Percentiles rank a stretch among this genome's conserved stretches.
These are phyloP conservation scores for Arachis stenosperma DNA, from an alignment of 306 rosid species.

Conservation along the genomic window DNA sequence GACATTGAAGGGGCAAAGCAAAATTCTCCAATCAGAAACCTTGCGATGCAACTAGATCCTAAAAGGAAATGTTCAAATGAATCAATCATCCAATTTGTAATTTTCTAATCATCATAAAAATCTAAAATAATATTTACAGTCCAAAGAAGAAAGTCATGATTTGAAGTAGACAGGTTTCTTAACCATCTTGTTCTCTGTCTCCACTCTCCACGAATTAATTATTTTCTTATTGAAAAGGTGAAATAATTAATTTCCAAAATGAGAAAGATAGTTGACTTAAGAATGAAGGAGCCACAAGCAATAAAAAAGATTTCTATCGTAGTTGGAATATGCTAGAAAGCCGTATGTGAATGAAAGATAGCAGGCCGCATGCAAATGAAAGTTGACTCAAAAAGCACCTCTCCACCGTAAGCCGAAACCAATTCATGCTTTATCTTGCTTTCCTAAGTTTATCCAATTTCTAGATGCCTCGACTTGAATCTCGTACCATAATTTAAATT, in stretches of 20 bases:
- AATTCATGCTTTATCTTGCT: too few relatives aligned
- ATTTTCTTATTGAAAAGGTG: background rate
- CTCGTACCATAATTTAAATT: too few relatives aligned
- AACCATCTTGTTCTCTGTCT: background rate
- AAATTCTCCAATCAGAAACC: constrained; percentile 21
- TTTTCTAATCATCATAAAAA: constrained; percentile 14
- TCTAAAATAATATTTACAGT: background rate
- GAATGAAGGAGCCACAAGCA: constrained; percentile 13
- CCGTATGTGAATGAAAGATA: background rate
- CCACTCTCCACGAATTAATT: too few relatives aligned
- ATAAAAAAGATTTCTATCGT: constrained; percentile 7
- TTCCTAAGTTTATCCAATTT: too few relatives aligned
- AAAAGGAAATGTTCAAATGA: background rate
- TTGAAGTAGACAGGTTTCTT: background rate
- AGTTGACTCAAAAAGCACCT: background rate
- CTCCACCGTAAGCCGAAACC: background rate
- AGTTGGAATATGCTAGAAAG: background rate
- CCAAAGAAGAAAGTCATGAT: constrained; percentile 8
- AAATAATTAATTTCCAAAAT: constrained; percentile 7
- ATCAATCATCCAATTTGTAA: constrained; percentile 12
- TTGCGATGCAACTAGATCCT: background rate
- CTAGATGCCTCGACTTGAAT: too few relatives aligned
- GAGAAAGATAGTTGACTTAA: constrained; percentile 32
- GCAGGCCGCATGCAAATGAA: constrained; percentile 3
- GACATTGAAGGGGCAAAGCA: constrained; percentile 5